A percentile compares a stretch with the other conserved stretches of the same genome.
phyloP scores from a whole-genome alignment of 352 stramenopile genomes.

The Phytophthora sojae region DNA sequence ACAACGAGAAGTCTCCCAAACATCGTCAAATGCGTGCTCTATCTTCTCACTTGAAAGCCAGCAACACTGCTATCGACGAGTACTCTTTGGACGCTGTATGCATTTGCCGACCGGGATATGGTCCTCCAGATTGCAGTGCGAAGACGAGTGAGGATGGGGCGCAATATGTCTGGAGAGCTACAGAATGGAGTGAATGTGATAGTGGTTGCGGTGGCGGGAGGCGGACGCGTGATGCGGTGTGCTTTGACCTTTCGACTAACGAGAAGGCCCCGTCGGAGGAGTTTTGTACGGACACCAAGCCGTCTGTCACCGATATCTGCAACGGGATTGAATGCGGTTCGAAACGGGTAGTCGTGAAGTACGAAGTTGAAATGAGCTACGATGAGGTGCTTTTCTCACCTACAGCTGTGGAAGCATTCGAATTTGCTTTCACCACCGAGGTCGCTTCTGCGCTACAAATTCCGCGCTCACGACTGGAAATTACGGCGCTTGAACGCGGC shows the following conservation, averaged over 20 bases:
- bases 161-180: conserved; percentile 61
- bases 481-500: conserved; percentile 59
- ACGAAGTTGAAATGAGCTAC: conserved; percentile 80
- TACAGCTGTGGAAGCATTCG: conserved; percentile 60
- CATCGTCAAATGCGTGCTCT: conserved; percentile 3
- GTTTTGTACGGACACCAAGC: conserved; percentile 49
- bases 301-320: conserved; percentile 69
- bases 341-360: conserved; percentile 70
- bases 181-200: conserved; percentile 61
- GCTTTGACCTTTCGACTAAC: conserved; percentile 43
- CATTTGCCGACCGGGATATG: conserved; percentile 70
- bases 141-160: conserved; percentile 41
- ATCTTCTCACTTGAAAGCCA: conserved; percentile 2
- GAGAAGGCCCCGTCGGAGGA: conserved; percentile 32
- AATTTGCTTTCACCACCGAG: conserved; percentile 72
- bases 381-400: conserved; percentile 77
- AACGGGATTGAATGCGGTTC: conserved; percentile 82
- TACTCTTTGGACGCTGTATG: conserved; percentile 49
- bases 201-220: conserved; percentile 73
- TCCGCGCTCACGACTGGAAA: conserved; percentile 57
- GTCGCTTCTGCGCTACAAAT: conserved; percentile 70
- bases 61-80: conserved; percentile 32
- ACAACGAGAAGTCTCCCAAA: conserved; percentile 17
- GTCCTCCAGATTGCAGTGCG: conserved; percentile 71
- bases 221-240: conserved; percentile 51